Conservation (phyloP, 192 early-diverging fungal genomes). For the Thamnidium elegans region DNA sequence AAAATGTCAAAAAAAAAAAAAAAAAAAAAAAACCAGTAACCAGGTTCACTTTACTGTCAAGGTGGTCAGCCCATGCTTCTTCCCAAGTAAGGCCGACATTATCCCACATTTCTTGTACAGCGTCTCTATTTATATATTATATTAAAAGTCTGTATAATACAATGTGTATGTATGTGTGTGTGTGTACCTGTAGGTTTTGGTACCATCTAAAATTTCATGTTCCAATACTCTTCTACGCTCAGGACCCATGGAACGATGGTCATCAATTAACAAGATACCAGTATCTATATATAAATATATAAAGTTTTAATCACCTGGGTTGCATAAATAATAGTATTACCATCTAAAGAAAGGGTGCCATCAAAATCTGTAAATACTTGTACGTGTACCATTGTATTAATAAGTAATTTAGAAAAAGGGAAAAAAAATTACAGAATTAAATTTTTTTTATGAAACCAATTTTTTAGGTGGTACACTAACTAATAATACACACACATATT, state of each 20-base stretch:
- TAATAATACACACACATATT: too few relatives aligned
- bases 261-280: constrained; percentile 48
- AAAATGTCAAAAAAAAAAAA: not conserved
- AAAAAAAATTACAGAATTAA: constrained; percentile 1
- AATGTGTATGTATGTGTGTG: not conserved
- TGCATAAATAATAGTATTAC: constrained; percentile 12
- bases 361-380: constrained; percentile 57
- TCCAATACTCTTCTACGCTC: constrained; percentile 41
- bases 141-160: not conserved
- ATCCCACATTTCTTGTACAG: constrained; percentile 38
- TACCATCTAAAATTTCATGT: constrained; percentile 36
- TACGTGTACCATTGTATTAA: constrained; percentile 29
- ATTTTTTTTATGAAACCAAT: not conserved
- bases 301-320: not conserved
- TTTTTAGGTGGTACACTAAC: too few relatives aligned
- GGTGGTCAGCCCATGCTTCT: constrained; percentile 36
- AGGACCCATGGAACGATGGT: constrained; percentile 39
- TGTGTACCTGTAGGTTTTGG: constrained; percentile 44
- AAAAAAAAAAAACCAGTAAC: not conserved
- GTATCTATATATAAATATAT: constrained; percentile 33
- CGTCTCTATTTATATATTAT: constrained; percentile 20
- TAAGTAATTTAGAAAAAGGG: not conserved
- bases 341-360: constrained; percentile 48
- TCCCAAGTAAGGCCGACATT: constrained; percentile 36
- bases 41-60: constrained; percentile 21